A percentile compares a stretch with the other conserved stretches of the same genome.
These are phyloP conservation scores for Helichrysum umbraculigerum DNA, from an alignment of 129 eudicot species.

Conservation along the genomic window DNA sequence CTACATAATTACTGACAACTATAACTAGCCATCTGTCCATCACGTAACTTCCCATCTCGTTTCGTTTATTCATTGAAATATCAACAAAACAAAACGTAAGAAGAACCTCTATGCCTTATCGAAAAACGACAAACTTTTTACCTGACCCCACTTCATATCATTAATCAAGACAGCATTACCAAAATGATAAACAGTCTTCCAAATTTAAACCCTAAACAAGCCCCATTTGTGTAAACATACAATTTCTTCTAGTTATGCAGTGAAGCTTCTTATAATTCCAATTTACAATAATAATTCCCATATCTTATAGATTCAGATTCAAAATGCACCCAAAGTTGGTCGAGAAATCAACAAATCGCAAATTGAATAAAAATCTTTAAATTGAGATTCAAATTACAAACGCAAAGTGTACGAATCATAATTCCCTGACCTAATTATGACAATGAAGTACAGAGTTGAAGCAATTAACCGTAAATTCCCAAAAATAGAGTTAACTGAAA, in stretches of 20 bases:
- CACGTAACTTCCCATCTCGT: not conserved
- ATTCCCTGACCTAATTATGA: constrained; percentile 1
- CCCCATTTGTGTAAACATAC: not conserved
- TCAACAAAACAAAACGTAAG: not conserved
- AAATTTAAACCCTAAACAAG: not conserved
- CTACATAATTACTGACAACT: constrained; percentile 6
- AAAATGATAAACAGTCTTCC: not conserved
- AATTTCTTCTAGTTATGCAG: not conserved
- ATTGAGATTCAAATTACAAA: constrained; percentile 17
- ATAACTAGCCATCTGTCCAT: not conserved
- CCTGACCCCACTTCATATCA: not conserved
- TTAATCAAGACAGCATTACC: constrained; percentile 12
- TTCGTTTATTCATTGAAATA: not conserved
- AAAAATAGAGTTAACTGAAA: constrained; percentile 20
- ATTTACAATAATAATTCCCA: not conserved
- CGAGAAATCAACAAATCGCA: not conserved
- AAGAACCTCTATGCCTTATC: not conserved
- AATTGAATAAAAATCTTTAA: not conserved
- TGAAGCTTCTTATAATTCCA: not conserved
- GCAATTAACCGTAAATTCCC: constrained; percentile 8
- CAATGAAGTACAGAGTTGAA: constrained; percentile 23
- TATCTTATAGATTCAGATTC: not conserved
- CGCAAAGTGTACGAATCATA: constrained; percentile 27
- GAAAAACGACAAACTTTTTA: not conserved
- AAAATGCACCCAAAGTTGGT: constrained; percentile 12